Evolutionary conservation across 345 rosid species (phyloP), one percentile per base, ranked within the genome.

Genomic region (Eutrema japonicum): DNA sequence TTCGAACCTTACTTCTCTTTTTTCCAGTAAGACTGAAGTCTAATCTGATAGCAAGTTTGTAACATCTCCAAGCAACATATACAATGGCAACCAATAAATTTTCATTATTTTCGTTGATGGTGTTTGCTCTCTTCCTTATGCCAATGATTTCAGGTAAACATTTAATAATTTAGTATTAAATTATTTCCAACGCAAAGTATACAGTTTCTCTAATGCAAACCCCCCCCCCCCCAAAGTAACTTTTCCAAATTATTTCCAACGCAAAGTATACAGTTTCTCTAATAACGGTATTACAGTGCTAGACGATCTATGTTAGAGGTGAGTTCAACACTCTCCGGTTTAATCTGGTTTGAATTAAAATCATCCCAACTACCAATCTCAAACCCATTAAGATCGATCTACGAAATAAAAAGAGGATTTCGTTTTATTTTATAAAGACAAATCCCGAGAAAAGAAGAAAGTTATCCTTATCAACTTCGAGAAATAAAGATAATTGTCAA

Each of bases 131-230:
- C 10, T 6, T 64, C 7, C 4, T 73, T 29, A 1, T 54, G n/a
- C 64, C 77, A 3, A 46, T 27, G 2, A 73, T 64, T 64, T 64
- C 64, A 52, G 70, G 70, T 73, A 42, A 63, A 16, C 4, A 1
- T 61, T 61, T 50, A 8, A 50, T 10, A 60, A 61, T 61, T 3
- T 6, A 9, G 5, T 5, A 35, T 4, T 14, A 36, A 1, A 56
- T 33, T 7, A 56, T 57, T 36, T 36, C 8, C 36, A 57, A 42
- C 22, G 2, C 13, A 14, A 9, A 35, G 8, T 4, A 18, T 9
- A 7, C 13, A 10, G 3, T 38, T 45, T 12, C 2, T 18, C 22
- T 18, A 18, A 18, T 1, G 22, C 22, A 18, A 18, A 0, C 22
- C 22, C 22, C 22, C 22, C n/a, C n/a, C n/a, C n/a, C n/a, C n/a